Evolutionary conservation across 1,284 basidiomycete genomes (phyloP).

Genomic region (Sanghuangporus sanghuang): DNA sequence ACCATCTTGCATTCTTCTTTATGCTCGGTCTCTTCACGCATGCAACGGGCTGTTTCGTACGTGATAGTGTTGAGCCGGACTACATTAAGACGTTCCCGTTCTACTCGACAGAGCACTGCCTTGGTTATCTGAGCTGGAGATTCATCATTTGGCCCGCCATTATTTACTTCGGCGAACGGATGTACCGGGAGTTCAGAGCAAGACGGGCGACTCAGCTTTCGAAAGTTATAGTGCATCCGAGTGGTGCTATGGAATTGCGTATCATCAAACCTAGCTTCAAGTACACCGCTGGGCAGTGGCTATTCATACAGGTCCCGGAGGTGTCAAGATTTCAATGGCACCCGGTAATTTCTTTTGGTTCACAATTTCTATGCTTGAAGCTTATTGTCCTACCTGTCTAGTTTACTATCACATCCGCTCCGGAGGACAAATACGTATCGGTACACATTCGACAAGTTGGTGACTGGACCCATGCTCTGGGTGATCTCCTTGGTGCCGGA

Average conservation of each 20-base stretch:
- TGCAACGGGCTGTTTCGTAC: constrained; percentile 90
- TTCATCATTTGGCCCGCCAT: constrained; percentile 86
- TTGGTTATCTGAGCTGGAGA: constrained; percentile 84
- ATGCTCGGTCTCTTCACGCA: constrained; percentile 85
- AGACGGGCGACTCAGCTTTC: constrained; percentile 69
- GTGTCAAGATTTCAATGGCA: constrained; percentile 85
- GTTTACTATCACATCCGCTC: constrained; percentile 92
- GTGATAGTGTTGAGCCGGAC: constrained; percentile 68
- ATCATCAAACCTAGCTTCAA: constrained; percentile 86
- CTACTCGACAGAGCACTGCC: constrained; percentile 75
- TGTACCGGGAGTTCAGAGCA: constrained; percentile 75
- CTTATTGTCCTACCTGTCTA: constrained; percentile 27
- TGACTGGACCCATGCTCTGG: constrained; percentile 80
- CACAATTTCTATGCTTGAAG: background rate
- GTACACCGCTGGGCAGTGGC: constrained; percentile 87
- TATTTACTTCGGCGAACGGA: constrained; percentile 79
- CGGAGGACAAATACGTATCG: constrained; percentile 85
- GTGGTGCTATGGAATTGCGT: constrained; percentile 86
- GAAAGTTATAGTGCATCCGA: constrained; percentile 78
- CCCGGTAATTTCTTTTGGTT: constrained; percentile 50
- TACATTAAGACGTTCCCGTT: constrained; percentile 70
- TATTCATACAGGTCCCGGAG: constrained; percentile 84
- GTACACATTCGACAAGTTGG: constrained; percentile 89
- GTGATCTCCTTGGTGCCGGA: constrained; percentile 77
- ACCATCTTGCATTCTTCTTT: constrained; percentile 89